phyloP scores from a whole-genome alignment of 78 protist genomes.

The Dictyostelium capitatum region DNA sequence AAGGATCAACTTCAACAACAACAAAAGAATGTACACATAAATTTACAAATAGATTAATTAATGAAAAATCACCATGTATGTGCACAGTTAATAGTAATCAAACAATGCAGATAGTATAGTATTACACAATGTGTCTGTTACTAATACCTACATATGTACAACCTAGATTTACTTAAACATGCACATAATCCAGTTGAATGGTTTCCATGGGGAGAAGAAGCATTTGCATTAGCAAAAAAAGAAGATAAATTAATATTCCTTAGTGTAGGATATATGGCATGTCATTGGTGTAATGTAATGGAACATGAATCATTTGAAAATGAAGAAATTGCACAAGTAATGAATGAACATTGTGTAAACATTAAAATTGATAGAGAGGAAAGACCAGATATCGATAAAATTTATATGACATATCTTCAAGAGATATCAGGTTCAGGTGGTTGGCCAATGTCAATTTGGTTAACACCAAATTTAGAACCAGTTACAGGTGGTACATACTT shows the following conservation, averaged over 20 bases:
- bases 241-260: conserved; percentile 87
- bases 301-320: conserved; percentile 87
- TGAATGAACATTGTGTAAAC: conserved; percentile 91
- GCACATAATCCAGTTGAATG: conserved; percentile 87
- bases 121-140: too few relatives aligned
- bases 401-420: conserved; percentile 89
- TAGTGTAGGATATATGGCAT: conserved; percentile 90
- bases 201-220: conserved; percentile 92
- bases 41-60: conserved; percentile 61
- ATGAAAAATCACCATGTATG: conserved; percentile 66
- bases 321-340: conserved; percentile 77
- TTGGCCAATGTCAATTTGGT: conserved; percentile 92
- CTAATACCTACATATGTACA: too few relatives aligned
- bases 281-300: conserved; percentile 94
- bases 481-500: conserved; percentile 91
- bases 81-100: too few relatives aligned
- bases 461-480: conserved; percentile 89
- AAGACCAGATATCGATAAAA: conserved; percentile 90
- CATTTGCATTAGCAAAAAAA: conserved; percentile 55
- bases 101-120: too few relatives aligned
- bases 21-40: background rate
- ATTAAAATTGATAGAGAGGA: conserved; percentile 94
- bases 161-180: conserved; percentile 70
- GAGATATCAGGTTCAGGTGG: conserved; percentile 90
- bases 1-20: background rate